A percentile compares a stretch with the other conserved stretches of the same genome.
phyloP scores from a whole-genome alignment of 805 yeast genomes.

The Ogataea siamensis region DNA sequence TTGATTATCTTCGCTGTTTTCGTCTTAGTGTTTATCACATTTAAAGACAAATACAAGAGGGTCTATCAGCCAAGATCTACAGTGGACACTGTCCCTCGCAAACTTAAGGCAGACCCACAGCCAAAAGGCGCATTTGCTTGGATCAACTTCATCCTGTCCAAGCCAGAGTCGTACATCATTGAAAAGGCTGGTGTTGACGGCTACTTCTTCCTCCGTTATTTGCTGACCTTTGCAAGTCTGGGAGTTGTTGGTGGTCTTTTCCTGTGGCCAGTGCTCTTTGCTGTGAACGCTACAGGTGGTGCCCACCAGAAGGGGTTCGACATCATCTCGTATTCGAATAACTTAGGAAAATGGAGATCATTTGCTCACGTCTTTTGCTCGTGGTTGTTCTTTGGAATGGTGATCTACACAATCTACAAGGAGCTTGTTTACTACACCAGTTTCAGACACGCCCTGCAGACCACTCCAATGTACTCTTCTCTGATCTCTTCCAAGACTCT shows the following conservation, averaged over 20 bases:
- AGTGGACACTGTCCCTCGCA: slow-evolving; percentile 46
- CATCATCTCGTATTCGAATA: slow-evolving; percentile 61
- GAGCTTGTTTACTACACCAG: slow-evolving; percentile 71
- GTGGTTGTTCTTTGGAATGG: slow-evolving; percentile 69
- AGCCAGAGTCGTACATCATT: slow-evolving; percentile 60
- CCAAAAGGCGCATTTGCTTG: slow-evolving; percentile 51
- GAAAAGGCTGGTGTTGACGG: slow-evolving; percentile 78
- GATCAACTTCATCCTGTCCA: slow-evolving; percentile 48
- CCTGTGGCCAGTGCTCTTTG: slow-evolving; percentile 66
- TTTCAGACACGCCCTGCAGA: slow-evolving; percentile 70
- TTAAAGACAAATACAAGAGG: slow-evolving; percentile 43
- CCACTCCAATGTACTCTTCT: slow-evolving; percentile 71
- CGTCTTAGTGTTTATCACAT: slow-evolving; percentile 36
- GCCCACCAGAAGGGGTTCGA: slow-evolving; percentile 56
- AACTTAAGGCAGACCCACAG: slow-evolving; percentile 42
- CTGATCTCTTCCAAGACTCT: slow-evolving; percentile 69
- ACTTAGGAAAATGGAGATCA: slow-evolving; percentile 57
- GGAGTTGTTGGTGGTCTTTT: slow-evolving; percentile 53
- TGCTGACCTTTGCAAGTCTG: slow-evolving; percentile 52
- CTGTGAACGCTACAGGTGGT: slow-evolving; percentile 74
- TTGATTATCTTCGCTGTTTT: slow-evolving; percentile 42
- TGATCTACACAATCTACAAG: slow-evolving; percentile 65
- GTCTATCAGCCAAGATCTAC: slow-evolving; percentile 53
- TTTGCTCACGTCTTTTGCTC: slow-evolving; percentile 76
- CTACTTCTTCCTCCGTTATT: slow-evolving; percentile 66